Conservation (phyloP, 192 early-diverging fungal species). For the Coemansia sp. region DNA sequence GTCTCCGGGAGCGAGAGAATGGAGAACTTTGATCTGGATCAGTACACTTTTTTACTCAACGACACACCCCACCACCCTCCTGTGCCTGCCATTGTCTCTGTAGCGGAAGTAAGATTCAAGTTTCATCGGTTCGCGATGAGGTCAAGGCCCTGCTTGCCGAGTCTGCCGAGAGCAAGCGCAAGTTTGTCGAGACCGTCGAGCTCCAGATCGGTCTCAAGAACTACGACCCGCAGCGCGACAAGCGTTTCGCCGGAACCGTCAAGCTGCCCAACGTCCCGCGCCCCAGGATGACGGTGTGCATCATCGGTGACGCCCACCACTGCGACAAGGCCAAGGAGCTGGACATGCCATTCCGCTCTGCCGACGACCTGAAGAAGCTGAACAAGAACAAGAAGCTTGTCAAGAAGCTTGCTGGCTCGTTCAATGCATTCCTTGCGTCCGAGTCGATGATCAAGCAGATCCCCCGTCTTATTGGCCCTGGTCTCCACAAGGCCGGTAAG, state of each 20-base stretch:
- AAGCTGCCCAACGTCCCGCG: constrained; percentile 93
- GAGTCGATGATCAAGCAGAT: constrained; percentile 99
- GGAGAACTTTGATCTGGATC: too few relatives aligned
- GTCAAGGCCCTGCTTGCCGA: constrained; percentile 68
- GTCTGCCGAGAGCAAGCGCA: constrained; percentile 90
- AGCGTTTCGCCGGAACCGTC: constrained; percentile 98
- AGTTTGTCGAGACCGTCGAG: constrained; percentile 97
- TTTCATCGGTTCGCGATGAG: constrained; percentile 84
- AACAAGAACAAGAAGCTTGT: constrained; percentile 99
- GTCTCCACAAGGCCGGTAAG: constrained; percentile 99
- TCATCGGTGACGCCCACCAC: constrained; percentile 95
- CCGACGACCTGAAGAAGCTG: constrained; percentile 98
- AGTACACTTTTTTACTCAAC: neutral
- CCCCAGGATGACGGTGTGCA: constrained; percentile 93
- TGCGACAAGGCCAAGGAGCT: constrained; percentile 93
- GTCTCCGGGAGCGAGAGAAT: too few relatives aligned
- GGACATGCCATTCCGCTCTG: constrained; percentile 87
- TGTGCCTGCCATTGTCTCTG: neutral
- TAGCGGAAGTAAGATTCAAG: constrained; percentile 77
- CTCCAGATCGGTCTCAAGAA: constrained; percentile 99
- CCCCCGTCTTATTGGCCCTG: constrained; percentile 96
- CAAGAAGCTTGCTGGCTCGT: constrained; percentile 99
- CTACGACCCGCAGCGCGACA: constrained; percentile 99
- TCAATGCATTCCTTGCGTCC: constrained; percentile 97
- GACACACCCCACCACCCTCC: neutral